A percentile compares a stretch with the other conserved stretches of the same genome.
These are phyloP conservation scores for Ecytonucleospora hepatopenaei DNA, from an alignment of 371 early-diverging fungal species.

Conservation along the genomic window DNA sequence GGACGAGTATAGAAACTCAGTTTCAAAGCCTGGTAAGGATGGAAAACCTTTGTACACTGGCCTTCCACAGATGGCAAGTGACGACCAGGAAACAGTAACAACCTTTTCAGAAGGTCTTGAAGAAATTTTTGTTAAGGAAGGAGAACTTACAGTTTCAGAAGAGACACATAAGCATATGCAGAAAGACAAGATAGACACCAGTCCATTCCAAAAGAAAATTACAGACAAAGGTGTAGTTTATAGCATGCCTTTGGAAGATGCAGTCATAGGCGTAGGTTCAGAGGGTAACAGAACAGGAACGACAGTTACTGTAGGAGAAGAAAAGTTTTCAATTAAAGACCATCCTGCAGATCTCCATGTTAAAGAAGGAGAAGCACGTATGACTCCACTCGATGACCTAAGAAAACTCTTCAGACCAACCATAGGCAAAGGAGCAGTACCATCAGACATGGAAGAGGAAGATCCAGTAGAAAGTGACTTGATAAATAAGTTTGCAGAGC, in stretches of 20 bases:
- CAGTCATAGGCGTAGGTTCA: slow-evolving; percentile 26
- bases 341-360: slow-evolving; percentile 32
- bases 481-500: slow-evolving; percentile 5
- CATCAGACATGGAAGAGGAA: slow-evolving; percentile 2
- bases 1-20: slow-evolving; percentile 49
- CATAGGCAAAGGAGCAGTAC: slow-evolving; percentile 14
- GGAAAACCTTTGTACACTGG: slow-evolving; percentile 29
- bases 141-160: slow-evolving; percentile 29
- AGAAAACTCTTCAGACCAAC: slow-evolving; percentile 20
- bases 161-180: slow-evolving; percentile 41
- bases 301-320: slow-evolving; percentile 15
- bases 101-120: slow-evolving; percentile 45
- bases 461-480: slow-evolving; percentile 14
- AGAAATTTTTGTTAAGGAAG: slow-evolving; percentile 34
- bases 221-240: slow-evolving; percentile 35
- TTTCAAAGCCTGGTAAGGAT: slow-evolving; percentile 17
- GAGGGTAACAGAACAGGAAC: slow-evolving; percentile 19
- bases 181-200: slow-evolving; percentile 34
- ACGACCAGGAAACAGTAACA: slow-evolving; percentile 44
- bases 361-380: slow-evolving; percentile 19
- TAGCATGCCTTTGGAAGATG: slow-evolving; percentile 24
- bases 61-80: slow-evolving; percentile 45
- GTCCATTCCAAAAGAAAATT: slow-evolving; percentile 21
- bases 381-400: slow-evolving; percentile 38
- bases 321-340: slow-evolving; percentile 21